Evolutionary conservation across 306 rosid species (phyloP), one percentile per base, ranked within the genome.

Genomic region (Boehmeria nivea): DNA sequence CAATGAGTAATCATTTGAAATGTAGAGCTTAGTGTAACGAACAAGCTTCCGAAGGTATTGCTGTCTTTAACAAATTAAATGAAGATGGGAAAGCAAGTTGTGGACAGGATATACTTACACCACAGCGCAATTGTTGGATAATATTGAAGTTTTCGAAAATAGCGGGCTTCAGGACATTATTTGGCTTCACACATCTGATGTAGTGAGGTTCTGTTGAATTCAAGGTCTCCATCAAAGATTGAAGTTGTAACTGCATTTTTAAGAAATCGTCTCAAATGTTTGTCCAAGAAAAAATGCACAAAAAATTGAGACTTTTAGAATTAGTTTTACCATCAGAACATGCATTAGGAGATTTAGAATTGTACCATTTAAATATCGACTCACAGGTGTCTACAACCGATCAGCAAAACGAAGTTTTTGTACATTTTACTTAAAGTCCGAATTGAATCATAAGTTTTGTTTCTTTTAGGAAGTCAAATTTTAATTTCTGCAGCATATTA

Each of bases 151-250:
- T 88, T 83, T 93, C 96, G 59, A 93, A 85, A 67, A 93, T 88
- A 53, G 90, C 86, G 60, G 96, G 99, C 89, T 79, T 93, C 70
- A 93, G 96, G 55, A 71, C 95, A 79, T 81, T 93, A 66, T 93
- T 93, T 51, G 99, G 99, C 78, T 93, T 93, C 78, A 93, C 99
- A 71, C 99, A 93, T 85, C 96, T 83, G 79, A 93, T 93, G 77
- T 88, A 93, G 76, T 93, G 95, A 75, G 99, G 99, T 57, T 93
- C 99, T 9, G 99, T 93, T 44, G 95, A 83, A 80, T 2, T 93
- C 65, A 93, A 66, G 66, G 96, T 93, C 84, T 93, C 99, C 99
- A 93, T 93, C 82, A 93, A 81, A 57, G 99, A 93, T 66, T 93
- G 99, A 81, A 93, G 99, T 93, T 93, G 99, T 61, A 65, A 64